phyloP scores from a whole-genome alignment of 2,329 filamentous ascomycete genomes.

The Colletotrichum costaricense region DNA sequence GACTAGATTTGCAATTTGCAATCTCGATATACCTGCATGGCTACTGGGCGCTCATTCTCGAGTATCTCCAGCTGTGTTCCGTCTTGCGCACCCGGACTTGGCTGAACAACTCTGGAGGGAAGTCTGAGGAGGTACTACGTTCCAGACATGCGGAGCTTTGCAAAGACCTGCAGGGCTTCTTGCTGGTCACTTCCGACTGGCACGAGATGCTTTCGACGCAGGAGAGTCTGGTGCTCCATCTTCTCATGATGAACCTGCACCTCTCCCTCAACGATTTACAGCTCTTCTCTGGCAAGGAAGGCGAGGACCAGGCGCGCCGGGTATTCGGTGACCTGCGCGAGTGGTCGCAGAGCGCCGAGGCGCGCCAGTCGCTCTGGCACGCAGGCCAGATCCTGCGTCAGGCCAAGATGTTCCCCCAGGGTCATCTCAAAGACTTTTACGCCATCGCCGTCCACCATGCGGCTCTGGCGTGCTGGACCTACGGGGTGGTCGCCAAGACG shows the following conservation, averaged over 20 bases:
- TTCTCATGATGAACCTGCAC: conserved; percentile 73
- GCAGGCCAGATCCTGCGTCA: conserved; percentile 75
- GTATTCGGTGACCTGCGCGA: conserved; percentile 68
- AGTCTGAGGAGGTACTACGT: conserved; percentile 58
- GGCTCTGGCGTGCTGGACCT: conserved; percentile 75
- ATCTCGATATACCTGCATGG: conserved; percentile 72
- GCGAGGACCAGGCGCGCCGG: conserved; percentile 71
- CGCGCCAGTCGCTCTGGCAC: conserved; percentile 73
- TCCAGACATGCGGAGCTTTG: conserved; percentile 73
- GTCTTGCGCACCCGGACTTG: conserved; percentile 61
- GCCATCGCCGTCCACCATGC: conserved; percentile 78
- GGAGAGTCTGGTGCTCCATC: conserved; percentile 60
- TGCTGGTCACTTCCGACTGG: conserved; percentile 55
- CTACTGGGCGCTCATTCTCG: conserved; percentile 74
- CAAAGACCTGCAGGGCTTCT: conserved; percentile 63
- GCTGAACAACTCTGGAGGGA: conserved; percentile 50
- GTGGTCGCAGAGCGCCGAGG: conserved; percentile 67
- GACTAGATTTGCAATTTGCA: conserved; percentile 67
- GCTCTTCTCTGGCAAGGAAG: conserved; percentile 75
- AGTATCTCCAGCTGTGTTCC: conserved; percentile 71
- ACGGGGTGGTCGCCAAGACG: conserved; percentile 67
- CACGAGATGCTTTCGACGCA: conserved; percentile 55
- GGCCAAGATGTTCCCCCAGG: conserved; percentile 64
- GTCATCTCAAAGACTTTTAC: conserved; percentile 72
- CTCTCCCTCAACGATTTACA: conserved; percentile 74